Base-by-base conservation (phyloP, 169 alveolate genomes). In the Babesia divergens region DNA sequence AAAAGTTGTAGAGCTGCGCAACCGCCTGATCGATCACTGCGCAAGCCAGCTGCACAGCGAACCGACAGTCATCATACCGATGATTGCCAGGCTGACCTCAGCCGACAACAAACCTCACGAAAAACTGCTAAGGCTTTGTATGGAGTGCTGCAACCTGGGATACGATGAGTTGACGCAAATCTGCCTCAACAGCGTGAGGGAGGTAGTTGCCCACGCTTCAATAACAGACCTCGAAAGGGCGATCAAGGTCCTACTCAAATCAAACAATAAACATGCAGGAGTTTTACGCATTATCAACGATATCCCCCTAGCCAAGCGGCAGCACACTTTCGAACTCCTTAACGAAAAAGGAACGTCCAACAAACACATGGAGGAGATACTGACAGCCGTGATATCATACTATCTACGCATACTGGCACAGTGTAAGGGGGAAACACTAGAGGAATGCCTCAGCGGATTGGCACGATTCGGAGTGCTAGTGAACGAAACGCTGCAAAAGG, bases 101-200 rank as follows among this genome's bases (percentile, higher is more conserved):
- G 81, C 86, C n/a, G 86, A 77, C 24, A 52, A 28, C 37, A 65
- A 60, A 59, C 74, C 71, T 1, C 35, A 51, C 22, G 53, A 38
- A 6, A 49, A 18, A 18, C 70, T 77, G 44, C 6, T 77, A 16
- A 6, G 51, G 26, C 59, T 77, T 37, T 65, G 82, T 24, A 31
- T 56, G 16, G 65, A 77, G 62, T 77, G 71, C 58, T 77, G 80
- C 40, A 77, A 40, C 54, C n/a, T 11, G 40, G 26, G 47, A 6
- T 58, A 62, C 35, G 72, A 62, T 29, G 60, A 29, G 24, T 38
- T 62, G 47, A 31, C 74, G 31, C 52, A 65, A 16, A 46, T 64
- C 14, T 77, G 81, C 47, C 54, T 67, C 9, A 28, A 56, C 24
- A 38, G 72, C 40, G 31, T 77, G 1, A 44, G 43, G n/a, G 80